Base-by-base conservation (phyloP, 805 yeast genomes). In the Candida oleophila region DNA sequence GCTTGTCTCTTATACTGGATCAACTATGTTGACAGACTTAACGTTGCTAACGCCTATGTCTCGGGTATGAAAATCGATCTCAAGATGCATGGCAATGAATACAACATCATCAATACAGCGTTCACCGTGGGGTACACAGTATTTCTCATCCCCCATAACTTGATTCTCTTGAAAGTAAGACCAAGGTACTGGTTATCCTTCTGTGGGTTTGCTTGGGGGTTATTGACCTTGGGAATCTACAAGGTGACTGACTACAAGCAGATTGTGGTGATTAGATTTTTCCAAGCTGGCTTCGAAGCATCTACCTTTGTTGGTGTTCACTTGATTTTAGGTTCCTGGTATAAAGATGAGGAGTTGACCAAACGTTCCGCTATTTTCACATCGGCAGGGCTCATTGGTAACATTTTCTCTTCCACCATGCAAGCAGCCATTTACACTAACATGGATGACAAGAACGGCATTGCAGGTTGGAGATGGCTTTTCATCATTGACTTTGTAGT, bases 381-480 rank as follows among this genome's bases (percentile, higher is more conserved):
- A 0, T 66, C 75, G 33, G 70, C 82, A 16, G 84, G 84, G 1
- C 63, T 79, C 22, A 50, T 80, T 35, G 85, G 86, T 0, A 73
- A 78, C 20, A 73, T 80, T 46, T 77, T 80, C 52, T 74, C 81
- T 38, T 77, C 81, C 1, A 72, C 77, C n/a, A 71, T 81, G 76
- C 85, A 80, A 56, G 73, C 76, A n/a, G 77, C 80, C 2, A 79
- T 80, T 33, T 73, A 71, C 53, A 62, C 58, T 16, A 69, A 70
- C 51, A 65, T 80, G 69, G 61, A 76, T 52, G 76, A 78, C 45
- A 58, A 52, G 18, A 59, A 62, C n/a, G 83, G 83, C 0, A 58
- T 81, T 14, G 70, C 73, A 3, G 87, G 87, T 5, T 82, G 86
- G 86, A 71, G 83, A 60, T 82, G 87, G 87, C 75, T 82, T n/a